Evolutionary conservation across 1,284 basidiomycete species (phyloP).

Genomic region (Ceratobasidium sp.): DNA sequence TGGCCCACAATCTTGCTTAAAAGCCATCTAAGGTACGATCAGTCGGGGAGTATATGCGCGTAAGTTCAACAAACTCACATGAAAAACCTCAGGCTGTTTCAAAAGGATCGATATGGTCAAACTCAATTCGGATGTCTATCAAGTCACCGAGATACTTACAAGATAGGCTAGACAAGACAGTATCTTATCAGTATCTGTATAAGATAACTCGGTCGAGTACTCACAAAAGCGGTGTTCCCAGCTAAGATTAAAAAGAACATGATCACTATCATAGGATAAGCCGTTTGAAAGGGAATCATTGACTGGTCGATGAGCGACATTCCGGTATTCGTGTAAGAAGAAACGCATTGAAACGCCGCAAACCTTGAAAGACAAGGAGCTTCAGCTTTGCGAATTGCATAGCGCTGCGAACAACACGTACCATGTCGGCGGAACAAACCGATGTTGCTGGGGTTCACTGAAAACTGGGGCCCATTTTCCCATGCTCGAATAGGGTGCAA

Average conservation of each 20-base stretch:
- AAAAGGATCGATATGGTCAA: neutral
- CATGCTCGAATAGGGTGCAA: conserved; percentile 77
- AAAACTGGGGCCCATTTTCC: conserved; percentile 63
- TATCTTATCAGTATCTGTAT: conserved; percentile 30
- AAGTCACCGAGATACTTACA: conserved; percentile 57
- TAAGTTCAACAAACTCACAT: conserved; percentile 55
- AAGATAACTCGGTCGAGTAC: conserved; percentile 49
- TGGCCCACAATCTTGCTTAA: conserved; percentile 68
- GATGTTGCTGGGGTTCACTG: conserved; percentile 55
- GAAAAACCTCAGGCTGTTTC: conserved; percentile 63
- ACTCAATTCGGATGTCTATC: neutral
- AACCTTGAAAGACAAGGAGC: conserved; percentile 63
- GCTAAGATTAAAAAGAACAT: conserved; percentile 79
- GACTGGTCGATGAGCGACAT: conserved; percentile 88
- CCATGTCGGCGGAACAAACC: conserved; percentile 66
- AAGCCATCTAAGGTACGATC: conserved; percentile 64
- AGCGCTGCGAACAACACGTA: conserved; percentile 44
- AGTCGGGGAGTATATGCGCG: neutral
- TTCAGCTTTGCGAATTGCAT: conserved; percentile 39
- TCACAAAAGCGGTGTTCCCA: conserved; percentile 90
- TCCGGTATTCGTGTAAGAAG: conserved; percentile 90
- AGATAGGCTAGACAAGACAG: conserved; percentile 68
- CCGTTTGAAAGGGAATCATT: conserved; percentile 86
- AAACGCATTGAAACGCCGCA: conserved; percentile 83
- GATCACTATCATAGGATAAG: conserved; percentile 79